These are phyloP conservation scores for Sphaerulina populicola DNA, from an alignment of 2,329 filamentous ascomycete species.

Conservation along the genomic window DNA sequence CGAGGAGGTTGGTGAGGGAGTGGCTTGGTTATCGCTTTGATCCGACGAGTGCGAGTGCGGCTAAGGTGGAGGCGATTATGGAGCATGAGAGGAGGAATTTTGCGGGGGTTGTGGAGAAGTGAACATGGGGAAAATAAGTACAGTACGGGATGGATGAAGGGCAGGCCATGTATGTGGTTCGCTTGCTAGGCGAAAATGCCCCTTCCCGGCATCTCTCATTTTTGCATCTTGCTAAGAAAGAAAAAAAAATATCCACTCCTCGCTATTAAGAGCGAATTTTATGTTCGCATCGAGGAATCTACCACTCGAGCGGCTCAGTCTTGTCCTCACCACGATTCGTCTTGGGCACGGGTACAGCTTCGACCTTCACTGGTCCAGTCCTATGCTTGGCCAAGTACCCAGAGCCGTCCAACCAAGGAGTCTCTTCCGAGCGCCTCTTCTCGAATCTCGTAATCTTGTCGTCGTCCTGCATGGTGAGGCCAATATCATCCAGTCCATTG, in stretches of 20 bases:
- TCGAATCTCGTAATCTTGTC: conserved; percentile 83
- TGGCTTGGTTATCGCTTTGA: conserved; percentile 83
- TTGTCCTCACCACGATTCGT: conserved; percentile 81
- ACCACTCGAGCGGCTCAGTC: conserved; percentile 86
- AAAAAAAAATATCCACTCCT: not conserved
- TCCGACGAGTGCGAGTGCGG: conserved; percentile 52
- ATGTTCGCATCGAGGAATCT: conserved; percentile 18
- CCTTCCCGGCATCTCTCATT: not conserved
- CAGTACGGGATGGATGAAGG: too few species aligned
- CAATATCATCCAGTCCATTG: conserved; percentile 93
- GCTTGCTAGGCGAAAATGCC: not conserved
- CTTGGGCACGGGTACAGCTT: conserved; percentile 66
- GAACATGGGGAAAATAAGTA: not conserved
- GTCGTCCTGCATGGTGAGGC: conserved; percentile 84
- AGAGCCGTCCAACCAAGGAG: conserved; percentile 84
- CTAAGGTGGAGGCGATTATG: conserved; percentile 46
- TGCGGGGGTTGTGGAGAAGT: conserved; percentile 10
- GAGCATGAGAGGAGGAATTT: conserved; percentile 41
- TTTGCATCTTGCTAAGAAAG: not conserved
- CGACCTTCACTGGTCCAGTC: conserved; percentile 52
- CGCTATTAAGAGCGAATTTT: too few species aligned
- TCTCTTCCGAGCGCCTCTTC: conserved; percentile 63
- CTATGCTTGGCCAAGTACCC: conserved; percentile 61
- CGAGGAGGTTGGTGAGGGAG: conserved; percentile 66
- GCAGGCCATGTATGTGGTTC: too few species aligned